phyloP scores from a whole-genome alignment of 176 grass and related monocot genomes.

The Eremochloa ophiuroides region DNA sequence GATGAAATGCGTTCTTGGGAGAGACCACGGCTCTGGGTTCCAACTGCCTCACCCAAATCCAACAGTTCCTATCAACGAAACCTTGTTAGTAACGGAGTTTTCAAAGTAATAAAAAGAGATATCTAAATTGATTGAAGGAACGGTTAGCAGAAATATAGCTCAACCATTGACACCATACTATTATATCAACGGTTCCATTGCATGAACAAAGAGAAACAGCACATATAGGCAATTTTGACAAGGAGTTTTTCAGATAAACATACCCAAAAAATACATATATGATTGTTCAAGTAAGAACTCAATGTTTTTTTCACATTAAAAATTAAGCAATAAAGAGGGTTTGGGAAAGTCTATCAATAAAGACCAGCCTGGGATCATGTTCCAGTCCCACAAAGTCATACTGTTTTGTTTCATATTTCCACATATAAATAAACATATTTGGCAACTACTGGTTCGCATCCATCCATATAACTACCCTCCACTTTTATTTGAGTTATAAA shows the following conservation, averaged over 20 bases:
- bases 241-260: conserved; percentile 3
- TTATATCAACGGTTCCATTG: background rate
- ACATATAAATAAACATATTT: background rate
- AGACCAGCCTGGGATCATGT: no score
- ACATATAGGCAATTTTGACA: background rate
- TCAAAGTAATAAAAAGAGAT: background rate
- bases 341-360: no score
- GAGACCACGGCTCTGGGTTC: conserved; percentile 85
- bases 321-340: background rate
- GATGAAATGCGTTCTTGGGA: conserved; percentile 78
- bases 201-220: conserved; percentile 19
- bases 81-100: conserved; percentile 6
- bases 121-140: background rate
- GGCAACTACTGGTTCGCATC: background rate
- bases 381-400: no score
- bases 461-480: background rate
- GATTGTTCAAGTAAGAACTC: background rate
- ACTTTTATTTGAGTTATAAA: conserved; percentile 10
- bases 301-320: background rate
- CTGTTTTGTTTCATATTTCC: no score
- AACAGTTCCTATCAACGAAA: conserved; percentile 76
- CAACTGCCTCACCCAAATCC: conserved; percentile 92
- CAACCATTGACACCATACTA: background rate
- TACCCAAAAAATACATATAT: background rate
- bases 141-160: background rate